Base-by-base conservation (phyloP, 345 rosid species). In the Citrus medica region DNA sequence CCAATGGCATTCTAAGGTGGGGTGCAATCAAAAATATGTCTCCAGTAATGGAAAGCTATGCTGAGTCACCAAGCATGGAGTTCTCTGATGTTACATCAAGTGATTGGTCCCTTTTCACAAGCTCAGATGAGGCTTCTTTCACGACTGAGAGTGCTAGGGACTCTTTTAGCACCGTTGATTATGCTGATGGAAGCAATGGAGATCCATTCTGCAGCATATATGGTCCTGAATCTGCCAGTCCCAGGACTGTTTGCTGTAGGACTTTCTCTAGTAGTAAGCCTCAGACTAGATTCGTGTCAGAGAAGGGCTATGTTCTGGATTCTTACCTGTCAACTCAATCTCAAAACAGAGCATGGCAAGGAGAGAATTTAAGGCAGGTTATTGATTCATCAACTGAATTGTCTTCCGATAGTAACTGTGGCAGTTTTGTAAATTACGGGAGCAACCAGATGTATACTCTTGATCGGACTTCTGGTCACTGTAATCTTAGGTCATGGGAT, bases 121-220 rank as follows among this genome's bases (percentile, higher is more conserved):
- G 96, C 88, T 93, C 94, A 30, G 98, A 93, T 2, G 98, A 93
- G 84, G 94, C 96, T 78, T 90, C 98, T 27, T 89, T 92, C 83
- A 93, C 96, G 25, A 93, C 98, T 3, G 98, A 93, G 84, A 92
- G 96, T 83, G 85, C 98, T 7, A 85, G 96, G 79, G 98, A 93
- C 84, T 93, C 98, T 4, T 89, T 90, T 86, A 93, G 96, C 83
- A 92, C 92, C 2, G 71, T 85, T 38, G 96, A 93, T 82, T 83
- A 89, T 80, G 71, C 91, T 8, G 96, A 92, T 79, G 81, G 78
- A 37, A 83, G 92, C 86, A 86, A 85, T 46, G 82, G 42, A 42
- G 87, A 73, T 64, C 86, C 89, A 1, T 80, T 86, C 84, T 80
- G 79, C 84, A 88, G 80, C 82, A 33, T 82, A 53, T 69, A 82